These are phyloP conservation scores for Candida maesae DNA, from an alignment of 805 yeast species.

Conservation along the genomic window DNA sequence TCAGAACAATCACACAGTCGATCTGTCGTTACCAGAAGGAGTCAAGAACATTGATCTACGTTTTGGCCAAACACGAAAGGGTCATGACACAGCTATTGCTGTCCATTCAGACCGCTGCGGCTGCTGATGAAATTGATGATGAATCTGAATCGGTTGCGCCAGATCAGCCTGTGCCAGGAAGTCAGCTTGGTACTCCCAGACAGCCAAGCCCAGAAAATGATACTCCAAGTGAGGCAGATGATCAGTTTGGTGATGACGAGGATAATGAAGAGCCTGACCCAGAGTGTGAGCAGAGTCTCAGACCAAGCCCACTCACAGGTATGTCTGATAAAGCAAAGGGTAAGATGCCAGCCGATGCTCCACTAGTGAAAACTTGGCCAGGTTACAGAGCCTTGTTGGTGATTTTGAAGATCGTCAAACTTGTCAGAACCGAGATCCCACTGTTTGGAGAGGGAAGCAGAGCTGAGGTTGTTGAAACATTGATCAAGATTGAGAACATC, in stretches of 20 bases:
- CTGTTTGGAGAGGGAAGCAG: constrained; percentile 21
- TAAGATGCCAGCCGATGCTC: constrained; percentile 47
- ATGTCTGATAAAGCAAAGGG: constrained; percentile 56
- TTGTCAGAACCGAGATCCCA: constrained; percentile 29
- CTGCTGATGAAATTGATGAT: not conserved
- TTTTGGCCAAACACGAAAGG: constrained; percentile 37
- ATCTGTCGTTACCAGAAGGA: constrained; percentile 47
- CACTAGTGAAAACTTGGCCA: constrained; percentile 51
- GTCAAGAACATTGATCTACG: constrained; percentile 50
- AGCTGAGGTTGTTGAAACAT: constrained; percentile 29
- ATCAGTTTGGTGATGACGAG: constrained; percentile 13
- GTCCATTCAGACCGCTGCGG: constrained; percentile 3
- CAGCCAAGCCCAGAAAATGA: constrained; percentile 9
- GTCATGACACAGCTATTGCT: constrained; percentile 21
- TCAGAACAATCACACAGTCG: constrained; percentile 52
- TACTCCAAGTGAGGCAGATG: constrained; percentile 4
- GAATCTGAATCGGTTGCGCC: constrained; percentile 4
- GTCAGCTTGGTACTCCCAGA: constrained; percentile 7
- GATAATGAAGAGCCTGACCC: constrained; percentile 8
- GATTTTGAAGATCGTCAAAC: constrained; percentile 34
- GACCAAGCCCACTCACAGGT: constrained; percentile 54
- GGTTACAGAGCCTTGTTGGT: constrained; percentile 42
- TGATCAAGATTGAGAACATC: constrained; percentile 39
- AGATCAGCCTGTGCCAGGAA: constrained; percentile 2
- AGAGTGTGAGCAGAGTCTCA: constrained; percentile 36